Conservation (phyloP, 352 stramenopile genomes). For the Salisapilia sapeloensis region DNA sequence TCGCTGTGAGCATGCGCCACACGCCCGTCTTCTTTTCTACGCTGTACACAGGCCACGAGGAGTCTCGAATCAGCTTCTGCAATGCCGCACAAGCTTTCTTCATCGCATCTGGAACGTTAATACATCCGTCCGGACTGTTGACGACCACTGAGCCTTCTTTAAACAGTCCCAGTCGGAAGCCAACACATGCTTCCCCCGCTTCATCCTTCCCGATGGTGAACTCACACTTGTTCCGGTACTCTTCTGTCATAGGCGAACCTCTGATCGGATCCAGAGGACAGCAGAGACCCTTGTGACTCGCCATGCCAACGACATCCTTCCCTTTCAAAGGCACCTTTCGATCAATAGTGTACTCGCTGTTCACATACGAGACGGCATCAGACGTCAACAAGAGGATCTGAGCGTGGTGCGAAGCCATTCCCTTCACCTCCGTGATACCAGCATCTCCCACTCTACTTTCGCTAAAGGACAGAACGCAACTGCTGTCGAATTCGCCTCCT, state of each 20-base stretch:
- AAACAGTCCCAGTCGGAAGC: constrained; percentile 78
- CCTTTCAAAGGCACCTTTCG: neutral
- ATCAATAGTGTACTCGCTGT: constrained; percentile 14
- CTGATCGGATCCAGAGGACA: constrained; percentile 80
- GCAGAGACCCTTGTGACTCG: constrained; percentile 68
- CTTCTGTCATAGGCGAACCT: constrained; percentile 62
- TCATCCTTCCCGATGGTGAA: constrained; percentile 88
- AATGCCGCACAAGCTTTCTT: constrained; percentile 55
- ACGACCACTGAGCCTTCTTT: constrained; percentile 58
- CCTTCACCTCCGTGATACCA: constrained; percentile 8
- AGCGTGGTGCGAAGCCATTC: constrained; percentile 48
- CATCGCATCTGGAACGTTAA: constrained; percentile 71
- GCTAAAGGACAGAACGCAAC: no score
- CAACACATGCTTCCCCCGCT: constrained; percentile 57
- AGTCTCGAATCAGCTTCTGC: constrained; percentile 37
- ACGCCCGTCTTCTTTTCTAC: constrained; percentile 48
- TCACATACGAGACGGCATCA: constrained; percentile 20
- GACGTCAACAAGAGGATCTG: constrained; percentile 43
- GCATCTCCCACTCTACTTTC: no score
- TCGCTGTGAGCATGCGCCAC: constrained; percentile 64
- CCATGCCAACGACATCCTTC: constrained; percentile 22
- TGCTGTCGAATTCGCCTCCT: no score
- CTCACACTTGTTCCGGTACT: constrained; percentile 96
- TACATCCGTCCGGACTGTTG: constrained; percentile 40
- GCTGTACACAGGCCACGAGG: constrained; percentile 48